Percentiles rank a stretch among this genome's conserved stretches.
Conservation (phyloP, 768 basidiomycete species). For the Amanita pallidorosea region DNA sequence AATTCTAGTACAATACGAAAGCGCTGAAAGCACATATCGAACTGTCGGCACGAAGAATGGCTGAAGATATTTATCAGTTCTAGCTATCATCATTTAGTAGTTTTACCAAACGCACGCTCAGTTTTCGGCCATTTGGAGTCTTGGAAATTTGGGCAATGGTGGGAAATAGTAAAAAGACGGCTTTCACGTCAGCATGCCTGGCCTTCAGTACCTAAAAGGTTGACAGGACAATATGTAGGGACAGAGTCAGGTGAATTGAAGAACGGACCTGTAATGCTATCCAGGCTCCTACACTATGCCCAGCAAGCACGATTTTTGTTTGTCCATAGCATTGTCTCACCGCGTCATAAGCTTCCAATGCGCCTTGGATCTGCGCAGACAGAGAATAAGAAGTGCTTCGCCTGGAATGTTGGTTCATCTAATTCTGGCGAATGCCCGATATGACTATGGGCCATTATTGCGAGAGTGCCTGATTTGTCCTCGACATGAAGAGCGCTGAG, state of each 20-base stretch:
- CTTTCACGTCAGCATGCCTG: constrained; percentile 23
- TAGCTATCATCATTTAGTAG: not conserved
- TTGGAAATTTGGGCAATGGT: constrained; percentile 51
- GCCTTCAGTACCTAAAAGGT: constrained; percentile 37
- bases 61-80: constrained; percentile 16
- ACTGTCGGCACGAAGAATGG: constrained; percentile 39
- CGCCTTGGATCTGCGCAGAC: constrained; percentile 39
- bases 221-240: constrained; percentile 1
- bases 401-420: constrained; percentile 8
- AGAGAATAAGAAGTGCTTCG: constrained; percentile 23
- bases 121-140: constrained; percentile 51
- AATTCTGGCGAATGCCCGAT: constrained; percentile 49
- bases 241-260: not conserved
- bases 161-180: constrained; percentile 58
- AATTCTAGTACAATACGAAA: constrained; percentile 34
- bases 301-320: constrained; percentile 35
- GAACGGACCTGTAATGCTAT: constrained; percentile 43
- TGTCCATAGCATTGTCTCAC: constrained; percentile 20
- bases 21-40: constrained; percentile 24
- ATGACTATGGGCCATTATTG: constrained; percentile 53
- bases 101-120: constrained; percentile 36
- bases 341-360: constrained; percentile 43
- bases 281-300: constrained; percentile 72
- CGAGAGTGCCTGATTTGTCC: constrained; percentile 24
- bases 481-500: constrained; percentile 37